Base-by-base conservation (phyloP, 2,329 filamentous ascomycete species). In the Penicillium sp. region DNA sequence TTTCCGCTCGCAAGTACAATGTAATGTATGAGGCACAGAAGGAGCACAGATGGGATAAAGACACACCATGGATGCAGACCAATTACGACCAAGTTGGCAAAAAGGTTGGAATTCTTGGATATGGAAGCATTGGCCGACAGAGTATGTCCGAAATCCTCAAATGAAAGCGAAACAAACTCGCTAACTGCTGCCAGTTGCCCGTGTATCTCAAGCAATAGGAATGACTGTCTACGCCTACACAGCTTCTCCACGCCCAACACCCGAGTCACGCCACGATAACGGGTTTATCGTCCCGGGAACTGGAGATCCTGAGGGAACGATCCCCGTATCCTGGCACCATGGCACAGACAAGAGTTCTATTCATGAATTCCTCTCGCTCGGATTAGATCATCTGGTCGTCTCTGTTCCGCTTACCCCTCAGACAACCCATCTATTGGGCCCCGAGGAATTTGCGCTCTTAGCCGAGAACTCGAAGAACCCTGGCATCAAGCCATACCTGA, bases 211-310 rank as follows among this genome's bases (percentile, higher is more conserved):
- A 14, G 87, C 87, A 2, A 73, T 91, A 65, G 90, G 90, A 19
- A 87, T 90, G 82, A 80, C 85, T 27, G 84, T 93, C 0, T 80
- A 91, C 68, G 90, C 90, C 1, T 92, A 89, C 76, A 93, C 90
- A 0, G 86, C 89, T 0, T 84, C 84, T 26, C 83, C 88, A 1
- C 86, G 88, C n/a, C 71, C 78, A 9, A 91, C 89, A 0, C 82
- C 86, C 0, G 86, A 87, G 54, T 88, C 86, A 1, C 83, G 82
- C 45, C 78, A 74, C 27, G 89, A 93, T 72, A 70, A 75, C 14
- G 83, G 85, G 6, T 93, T 88, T 74, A 83, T 87, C 33, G 84
- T 90, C 0, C 84, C 86, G 0, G 85, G 87, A 0, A 90, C 89
- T 0, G 85, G 85, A 10, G 85, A 87, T 63, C 73, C 77, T 11